Conservation (phyloP, 352 stramenopile species). For the Globisporangium paroecandrum region DNA sequence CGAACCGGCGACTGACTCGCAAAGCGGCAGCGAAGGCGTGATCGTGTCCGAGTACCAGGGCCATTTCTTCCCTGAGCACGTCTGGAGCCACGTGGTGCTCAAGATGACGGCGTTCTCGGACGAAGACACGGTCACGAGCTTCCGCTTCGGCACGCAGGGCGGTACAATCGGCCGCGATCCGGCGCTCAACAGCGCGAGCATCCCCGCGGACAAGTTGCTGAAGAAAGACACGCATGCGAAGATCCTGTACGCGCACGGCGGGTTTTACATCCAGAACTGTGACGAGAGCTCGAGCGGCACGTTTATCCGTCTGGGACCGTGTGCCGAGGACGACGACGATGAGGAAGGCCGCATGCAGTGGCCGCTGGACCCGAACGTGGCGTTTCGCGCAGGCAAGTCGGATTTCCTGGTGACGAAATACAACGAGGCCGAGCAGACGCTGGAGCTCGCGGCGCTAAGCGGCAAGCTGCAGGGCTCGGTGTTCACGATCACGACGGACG, state of each 20-base stretch:
- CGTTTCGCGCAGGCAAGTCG: slow-evolving; percentile 78
- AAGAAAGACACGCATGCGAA: slow-evolving; percentile 45
- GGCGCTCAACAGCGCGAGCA: slow-evolving; percentile 51
- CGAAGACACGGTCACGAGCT: slow-evolving; percentile 72
- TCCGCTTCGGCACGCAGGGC: slow-evolving; percentile 49
- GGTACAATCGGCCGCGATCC: slow-evolving; percentile 50
- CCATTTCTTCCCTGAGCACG: slow-evolving; percentile 31
- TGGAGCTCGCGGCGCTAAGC: slow-evolving; percentile 55
- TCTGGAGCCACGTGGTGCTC: slow-evolving; percentile 70
- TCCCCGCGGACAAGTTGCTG: slow-evolving; percentile 73
- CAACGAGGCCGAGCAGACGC: slow-evolving; percentile 44
- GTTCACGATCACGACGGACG: slow-evolving; percentile 85
- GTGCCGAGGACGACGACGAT: slow-evolving; percentile 26
- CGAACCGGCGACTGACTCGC: not conserved
- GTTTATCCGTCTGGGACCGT: slow-evolving; percentile 58
- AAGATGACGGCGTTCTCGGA: slow-evolving; percentile 84
- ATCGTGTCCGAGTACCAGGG: slow-evolving; percentile 25
- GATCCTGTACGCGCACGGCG: slow-evolving; percentile 47
- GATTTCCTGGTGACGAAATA: slow-evolving; percentile 70
- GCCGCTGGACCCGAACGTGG: slow-evolving; percentile 54
- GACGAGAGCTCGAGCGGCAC: slow-evolving; percentile 51
- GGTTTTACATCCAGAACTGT: slow-evolving; percentile 66
- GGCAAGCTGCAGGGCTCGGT: slow-evolving; percentile 62
- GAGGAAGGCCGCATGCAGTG: slow-evolving; percentile 74
- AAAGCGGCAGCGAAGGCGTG: not conserved